phyloP scores from a whole-genome alignment of 345 rosid genomes.

The Pugionium cornutum region DNA sequence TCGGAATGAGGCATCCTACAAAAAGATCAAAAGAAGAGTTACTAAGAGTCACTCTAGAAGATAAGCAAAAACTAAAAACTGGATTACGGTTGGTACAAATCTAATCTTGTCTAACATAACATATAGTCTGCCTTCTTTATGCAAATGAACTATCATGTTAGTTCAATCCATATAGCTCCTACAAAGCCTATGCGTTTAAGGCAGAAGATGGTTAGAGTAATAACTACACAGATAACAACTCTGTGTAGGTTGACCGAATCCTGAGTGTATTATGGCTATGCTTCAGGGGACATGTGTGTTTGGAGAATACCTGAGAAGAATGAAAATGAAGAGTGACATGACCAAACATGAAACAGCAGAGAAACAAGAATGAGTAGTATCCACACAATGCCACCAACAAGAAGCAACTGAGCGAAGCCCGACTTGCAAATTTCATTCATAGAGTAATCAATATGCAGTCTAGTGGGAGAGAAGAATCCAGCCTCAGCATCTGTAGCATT shows the following conservation, averaged over 20 bases:
- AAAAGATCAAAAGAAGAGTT: conserved; percentile 20
- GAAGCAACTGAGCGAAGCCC: conserved; percentile 75
- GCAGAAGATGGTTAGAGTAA: not conserved
- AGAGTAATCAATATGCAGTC: conserved; percentile 52
- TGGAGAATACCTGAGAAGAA: conserved; percentile 71
- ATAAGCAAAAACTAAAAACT: conserved; percentile 44
- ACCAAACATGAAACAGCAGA: conserved; percentile 76
- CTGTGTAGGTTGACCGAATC: not conserved
- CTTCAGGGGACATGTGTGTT: not conserved
- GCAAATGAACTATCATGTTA: conserved; percentile 42
- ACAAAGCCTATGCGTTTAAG: not conserved
- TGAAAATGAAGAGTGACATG: conserved; percentile 72
- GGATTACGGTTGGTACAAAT: conserved; percentile 64
- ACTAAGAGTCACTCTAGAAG: not conserved
- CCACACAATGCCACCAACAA: conserved; percentile 82
- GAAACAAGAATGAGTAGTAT: conserved; percentile 78
- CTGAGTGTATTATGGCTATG: not conserved
- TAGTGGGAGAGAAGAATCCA: conserved; percentile 56
- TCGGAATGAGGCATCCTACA: conserved; percentile 81
- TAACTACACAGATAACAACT: not conserved
- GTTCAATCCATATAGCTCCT: not conserved
- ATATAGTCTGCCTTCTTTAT: conserved; percentile 80
- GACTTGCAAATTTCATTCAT: conserved; percentile 61
- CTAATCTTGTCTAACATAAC: conserved; percentile 68
- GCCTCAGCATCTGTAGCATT: conserved; percentile 51